Evolutionary conservation across 192 early-diverging fungal genomes (phyloP).

Genomic region (Coemansia interrupta): DNA sequence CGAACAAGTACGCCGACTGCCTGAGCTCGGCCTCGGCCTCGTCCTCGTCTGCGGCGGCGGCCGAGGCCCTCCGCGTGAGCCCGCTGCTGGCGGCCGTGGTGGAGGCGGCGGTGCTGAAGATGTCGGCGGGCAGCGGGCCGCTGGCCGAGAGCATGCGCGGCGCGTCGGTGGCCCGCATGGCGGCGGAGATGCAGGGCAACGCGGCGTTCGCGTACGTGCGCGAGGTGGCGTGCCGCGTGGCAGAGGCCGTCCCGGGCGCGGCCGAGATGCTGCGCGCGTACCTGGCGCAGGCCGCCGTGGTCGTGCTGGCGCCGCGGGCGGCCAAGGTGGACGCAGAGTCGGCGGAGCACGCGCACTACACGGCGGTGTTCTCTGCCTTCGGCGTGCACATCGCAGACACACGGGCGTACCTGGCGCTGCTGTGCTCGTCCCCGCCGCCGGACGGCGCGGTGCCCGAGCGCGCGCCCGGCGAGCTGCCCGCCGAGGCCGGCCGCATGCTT

Average conservation of each 20-base stretch:
- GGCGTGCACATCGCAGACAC: background rate
- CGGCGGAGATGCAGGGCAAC: conserved; percentile 19
- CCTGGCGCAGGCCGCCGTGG: conserved; percentile 10
- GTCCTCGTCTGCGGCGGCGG: background rate
- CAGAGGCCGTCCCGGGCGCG: conserved; percentile 9
- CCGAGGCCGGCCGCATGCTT: conserved; percentile 4
- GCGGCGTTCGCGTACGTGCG: conserved; percentile 12
- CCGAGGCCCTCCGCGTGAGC: conserved; percentile 26
- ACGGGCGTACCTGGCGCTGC: conserved; percentile 9
- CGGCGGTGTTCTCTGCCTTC: conserved; percentile 17
- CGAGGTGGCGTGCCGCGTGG: conserved; percentile 33
- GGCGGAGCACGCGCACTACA: conserved; percentile 11
- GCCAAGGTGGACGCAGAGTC: conserved; percentile 17
- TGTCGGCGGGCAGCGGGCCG: conserved; percentile 20
- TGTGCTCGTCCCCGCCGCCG: no score
- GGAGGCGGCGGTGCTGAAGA: conserved; percentile 33
- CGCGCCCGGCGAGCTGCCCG: conserved; percentile 1
- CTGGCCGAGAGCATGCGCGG: conserved; percentile 19
- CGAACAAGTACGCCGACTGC: conserved; percentile 47
- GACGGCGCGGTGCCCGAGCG: no score
- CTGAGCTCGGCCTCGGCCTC: conserved; percentile 5
- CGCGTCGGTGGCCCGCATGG: background rate
- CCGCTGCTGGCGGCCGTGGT: conserved; percentile 35
- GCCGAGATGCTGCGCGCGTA: conserved; percentile 13
- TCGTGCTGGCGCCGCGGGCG: conserved; percentile 24